Evolutionary conservation across 768 basidiomycete species (phyloP).

Genomic region (Leccinum variicolor): DNA sequence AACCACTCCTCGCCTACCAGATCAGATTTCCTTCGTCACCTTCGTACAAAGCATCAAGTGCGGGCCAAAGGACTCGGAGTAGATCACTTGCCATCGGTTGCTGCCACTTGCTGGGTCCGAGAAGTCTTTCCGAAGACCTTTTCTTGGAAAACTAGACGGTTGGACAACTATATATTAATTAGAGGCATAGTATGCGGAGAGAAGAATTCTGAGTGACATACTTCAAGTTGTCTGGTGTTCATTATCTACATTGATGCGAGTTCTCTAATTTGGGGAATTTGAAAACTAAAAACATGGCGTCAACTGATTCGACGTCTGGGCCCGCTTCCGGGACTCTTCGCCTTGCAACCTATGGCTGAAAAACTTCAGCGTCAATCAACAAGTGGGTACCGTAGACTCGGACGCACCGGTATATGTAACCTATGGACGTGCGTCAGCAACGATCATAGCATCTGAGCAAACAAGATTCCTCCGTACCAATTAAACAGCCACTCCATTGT

Average conservation of each 20-base stretch:
- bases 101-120: neutral
- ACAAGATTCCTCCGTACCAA: too few species aligned
- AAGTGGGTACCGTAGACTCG: too few species aligned
- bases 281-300: neutral
- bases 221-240: neutral
- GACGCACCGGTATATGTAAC: too few species aligned
- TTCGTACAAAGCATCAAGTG: constrained; percentile 9
- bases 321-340: neutral
- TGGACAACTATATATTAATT: neutral
- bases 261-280: too few species aligned
- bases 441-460: too few species aligned
- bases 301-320: neutral
- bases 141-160: neutral
- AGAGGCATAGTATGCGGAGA: too few species aligned
- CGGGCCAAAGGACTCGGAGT: too few species aligned
- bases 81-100: constrained; percentile 10
- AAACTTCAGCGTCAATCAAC: too few species aligned
- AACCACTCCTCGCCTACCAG: neutral
- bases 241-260: neutral
- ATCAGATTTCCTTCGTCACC: constrained; percentile 14
- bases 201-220: neutral
- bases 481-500: too few species aligned
- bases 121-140: neutral
- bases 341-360: too few species aligned
- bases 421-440: too few species aligned